phyloP scores from a whole-genome alignment of 2,329 filamentous ascomycete genomes.

The Talaromyces sp. region DNA sequence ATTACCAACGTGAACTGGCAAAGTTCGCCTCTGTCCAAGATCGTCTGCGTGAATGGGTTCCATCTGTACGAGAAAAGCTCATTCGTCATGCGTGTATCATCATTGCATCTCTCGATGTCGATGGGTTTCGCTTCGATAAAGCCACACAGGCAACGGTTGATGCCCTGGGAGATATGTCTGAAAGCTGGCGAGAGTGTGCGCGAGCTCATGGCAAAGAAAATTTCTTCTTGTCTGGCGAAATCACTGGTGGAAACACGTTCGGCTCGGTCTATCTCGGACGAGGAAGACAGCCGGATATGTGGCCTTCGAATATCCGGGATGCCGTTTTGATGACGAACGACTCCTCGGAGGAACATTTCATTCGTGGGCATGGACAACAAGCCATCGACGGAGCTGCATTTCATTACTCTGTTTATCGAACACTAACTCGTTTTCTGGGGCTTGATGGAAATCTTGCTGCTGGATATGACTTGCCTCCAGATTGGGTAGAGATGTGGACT shows the following conservation, averaged over 20 bases:
- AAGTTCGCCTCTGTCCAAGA: slow-evolving; percentile 66
- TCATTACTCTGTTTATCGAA: slow-evolving; percentile 61
- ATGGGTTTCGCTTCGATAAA: slow-evolving; percentile 65
- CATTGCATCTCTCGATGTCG: slow-evolving; percentile 60
- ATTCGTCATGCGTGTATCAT: slow-evolving; percentile 61
- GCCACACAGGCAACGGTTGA: slow-evolving; percentile 61
- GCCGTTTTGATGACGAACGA: slow-evolving; percentile 47
- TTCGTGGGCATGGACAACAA: slow-evolving; percentile 49
- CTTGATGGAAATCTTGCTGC: slow-evolving; percentile 55
- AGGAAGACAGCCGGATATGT: slow-evolving; percentile 54
- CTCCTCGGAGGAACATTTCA: slow-evolving; percentile 42
- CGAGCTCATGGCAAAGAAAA: slow-evolving; percentile 55
- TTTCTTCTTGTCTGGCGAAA: slow-evolving; percentile 62
- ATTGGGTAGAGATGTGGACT: slow-evolving; percentile 55
- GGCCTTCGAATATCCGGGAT: slow-evolving; percentile 43
- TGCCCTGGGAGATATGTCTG: slow-evolving; percentile 55
- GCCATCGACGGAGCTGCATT: slow-evolving; percentile 59
- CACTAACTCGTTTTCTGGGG: slow-evolving; percentile 58
- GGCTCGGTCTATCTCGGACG: slow-evolving; percentile 60
- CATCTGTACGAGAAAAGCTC: slow-evolving; percentile 54
- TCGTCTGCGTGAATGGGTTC: slow-evolving; percentile 60
- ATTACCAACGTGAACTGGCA: slow-evolving; percentile 60
- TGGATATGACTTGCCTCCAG: slow-evolving; percentile 50
- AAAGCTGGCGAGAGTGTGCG: slow-evolving; percentile 55
- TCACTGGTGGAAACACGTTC: slow-evolving; percentile 58